Evolutionary conservation across 352 stramenopile genomes (phyloP).

Genomic region (Phytophthora agathidicida): DNA sequence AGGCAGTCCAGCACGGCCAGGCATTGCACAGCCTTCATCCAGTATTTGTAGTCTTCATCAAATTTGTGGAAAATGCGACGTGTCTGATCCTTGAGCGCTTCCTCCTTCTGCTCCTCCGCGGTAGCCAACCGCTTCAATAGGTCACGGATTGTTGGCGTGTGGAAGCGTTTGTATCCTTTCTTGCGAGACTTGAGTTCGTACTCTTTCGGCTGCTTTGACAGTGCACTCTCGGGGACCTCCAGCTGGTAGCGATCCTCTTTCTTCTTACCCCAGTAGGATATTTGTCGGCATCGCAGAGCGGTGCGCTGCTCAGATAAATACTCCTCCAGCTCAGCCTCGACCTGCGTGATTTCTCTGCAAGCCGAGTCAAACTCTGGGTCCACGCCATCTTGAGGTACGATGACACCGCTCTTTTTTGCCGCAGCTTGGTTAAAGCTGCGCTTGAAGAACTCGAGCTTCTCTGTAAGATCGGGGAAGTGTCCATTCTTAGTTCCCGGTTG

Average conservation of each 20-base stretch:
- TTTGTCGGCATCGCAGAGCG: slow-evolving; percentile 76
- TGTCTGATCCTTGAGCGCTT: slow-evolving; percentile 90
- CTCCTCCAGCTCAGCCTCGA: slow-evolving; percentile 91
- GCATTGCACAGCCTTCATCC: slow-evolving; percentile 93
- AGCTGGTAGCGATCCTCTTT: slow-evolving; percentile 96
- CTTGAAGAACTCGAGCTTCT: slow-evolving; percentile 96
- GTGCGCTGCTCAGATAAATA: slow-evolving; percentile 88
- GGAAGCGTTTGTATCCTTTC: slow-evolving; percentile 94
- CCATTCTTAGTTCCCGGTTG: slow-evolving; percentile 37
- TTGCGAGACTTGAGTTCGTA: slow-evolving; percentile 94
- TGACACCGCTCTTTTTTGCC: slow-evolving; percentile 91
- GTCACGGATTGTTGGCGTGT: slow-evolving; percentile 86
- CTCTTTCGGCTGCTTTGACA: slow-evolving; percentile 92
- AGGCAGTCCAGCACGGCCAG: slow-evolving; percentile 96
- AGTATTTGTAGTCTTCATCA: slow-evolving; percentile 92
- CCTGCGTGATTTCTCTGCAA: slow-evolving; percentile 83
- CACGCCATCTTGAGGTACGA: slow-evolving; percentile 94
- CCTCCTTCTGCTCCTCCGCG: slow-evolving; percentile 83
- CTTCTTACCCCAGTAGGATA: slow-evolving; percentile 97
- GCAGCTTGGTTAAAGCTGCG: slow-evolving; percentile 96
- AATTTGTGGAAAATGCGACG: slow-evolving; percentile 97
- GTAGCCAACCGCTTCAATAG: slow-evolving; percentile 74
- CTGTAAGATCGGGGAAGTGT: slow-evolving; percentile 91
- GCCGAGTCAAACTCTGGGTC: slow-evolving; percentile 95
- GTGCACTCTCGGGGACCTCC: slow-evolving; percentile 87